Evolutionary conservation across 306 rosid species (phyloP).

Genomic region (Cucumis cinereus): DNA sequence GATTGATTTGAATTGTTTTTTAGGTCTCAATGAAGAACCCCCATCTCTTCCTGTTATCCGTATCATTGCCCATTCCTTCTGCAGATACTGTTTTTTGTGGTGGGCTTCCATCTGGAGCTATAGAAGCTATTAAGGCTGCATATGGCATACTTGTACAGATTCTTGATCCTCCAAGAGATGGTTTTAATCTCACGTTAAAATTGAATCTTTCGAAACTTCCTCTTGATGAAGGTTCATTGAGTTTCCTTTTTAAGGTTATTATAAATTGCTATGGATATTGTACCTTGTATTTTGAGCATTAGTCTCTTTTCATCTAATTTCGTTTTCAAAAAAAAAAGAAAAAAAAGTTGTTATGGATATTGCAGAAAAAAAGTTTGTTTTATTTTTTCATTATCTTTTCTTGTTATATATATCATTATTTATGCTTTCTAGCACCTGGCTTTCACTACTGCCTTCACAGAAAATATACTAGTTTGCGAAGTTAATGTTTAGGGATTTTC

Average conservation of each 20-base stretch:
- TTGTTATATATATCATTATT: constrained; percentile 59
- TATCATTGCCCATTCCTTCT: constrained; percentile 78
- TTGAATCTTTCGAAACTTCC: constrained; percentile 73
- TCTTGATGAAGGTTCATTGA: constrained; percentile 62
- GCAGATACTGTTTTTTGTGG: constrained; percentile 61
- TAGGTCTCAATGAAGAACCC: constrained; percentile 80
- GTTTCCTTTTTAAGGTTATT: constrained; percentile 36
- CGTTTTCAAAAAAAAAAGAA: neutral
- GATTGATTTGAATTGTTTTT: constrained; percentile 14
- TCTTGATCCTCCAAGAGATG: constrained; percentile 97
- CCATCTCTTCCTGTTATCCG: constrained; percentile 50
- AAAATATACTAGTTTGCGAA: neutral
- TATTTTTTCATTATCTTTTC: constrained; percentile 19
- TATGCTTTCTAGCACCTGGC: constrained; percentile 25
- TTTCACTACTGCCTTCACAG: neutral
- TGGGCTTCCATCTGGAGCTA: constrained; percentile 87
- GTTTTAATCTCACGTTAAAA: constrained; percentile 86
- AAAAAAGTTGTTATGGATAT: constrained; percentile 16
- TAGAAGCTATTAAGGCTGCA: constrained; percentile 83
- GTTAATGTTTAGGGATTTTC: neutral
- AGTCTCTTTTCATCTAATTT: too few relatives aligned
- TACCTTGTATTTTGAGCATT: too few relatives aligned
- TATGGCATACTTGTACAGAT: constrained; percentile 66
- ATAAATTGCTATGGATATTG: constrained; percentile 22
- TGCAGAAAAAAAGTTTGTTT: constrained; percentile 7